Base-by-base conservation (phyloP, 1,284 basidiomycete genomes). In the Cryptococcus sp. region DNA sequence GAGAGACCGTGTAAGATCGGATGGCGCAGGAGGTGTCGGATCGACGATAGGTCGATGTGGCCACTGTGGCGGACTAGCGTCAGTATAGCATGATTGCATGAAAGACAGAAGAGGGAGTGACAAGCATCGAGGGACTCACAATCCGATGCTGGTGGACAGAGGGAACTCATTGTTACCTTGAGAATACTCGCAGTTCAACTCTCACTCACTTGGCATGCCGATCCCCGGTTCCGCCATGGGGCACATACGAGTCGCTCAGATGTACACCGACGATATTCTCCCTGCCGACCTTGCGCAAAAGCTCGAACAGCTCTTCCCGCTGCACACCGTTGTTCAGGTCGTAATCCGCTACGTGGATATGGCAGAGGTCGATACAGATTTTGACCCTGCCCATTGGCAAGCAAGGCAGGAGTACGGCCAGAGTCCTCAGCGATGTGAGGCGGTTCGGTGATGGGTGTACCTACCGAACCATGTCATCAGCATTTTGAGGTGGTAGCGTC, bases 331-430 rank as follows among this genome's bases (percentile, higher is more conserved):
- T n/a, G 30, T 60, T 54, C 19, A 69, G 45, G 47, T 67, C 63
- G 30, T 58, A 58, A 30, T 64, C 57, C 5, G 42, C 22, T 0
- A 65, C 41, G 43, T 68, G 61, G 5, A 64, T 23, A 41, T 69
- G 67, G 25, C 63, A 63, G 1, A 69, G 53, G 46, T 69, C 67
- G 7, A 69, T 23, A 42, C 65, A 66, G 40, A 69, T n/a, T 38
- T 61, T 63, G 20, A 67, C 35, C 42, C 51, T 41, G 1, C 51
- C 41, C n/a, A 54, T 47, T 15, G 55, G 52, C 19, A 56, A 30
- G 17, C 39, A 35, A 4, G 54, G 19, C 2, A 64, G 40, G 13
- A 59, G 54, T 0, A 41, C 25, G 4, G 52, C 7, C 17, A 61
- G 48, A 1, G 54, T 51, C 27, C 41, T 25, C 23, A 61, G 54